Evolutionary conservation across 768 basidiomycete genomes (phyloP).

Genomic region (Cystobasidium onofrii): DNA sequence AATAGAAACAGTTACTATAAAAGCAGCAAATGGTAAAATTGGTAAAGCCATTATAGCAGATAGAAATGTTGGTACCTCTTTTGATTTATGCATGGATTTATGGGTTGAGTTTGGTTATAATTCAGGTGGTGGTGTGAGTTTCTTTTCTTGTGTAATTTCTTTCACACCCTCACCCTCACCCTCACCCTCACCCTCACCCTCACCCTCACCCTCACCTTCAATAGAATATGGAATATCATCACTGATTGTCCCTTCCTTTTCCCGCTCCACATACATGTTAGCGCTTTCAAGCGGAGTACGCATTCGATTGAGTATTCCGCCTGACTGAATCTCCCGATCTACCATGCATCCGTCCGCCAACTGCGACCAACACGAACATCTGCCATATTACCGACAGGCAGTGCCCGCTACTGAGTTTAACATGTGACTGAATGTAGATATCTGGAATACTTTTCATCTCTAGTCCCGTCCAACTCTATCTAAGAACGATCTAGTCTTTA

Average conservation of each 20-base stretch:
- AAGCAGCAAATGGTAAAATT: not conserved
- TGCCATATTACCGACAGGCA: too few relatives aligned
- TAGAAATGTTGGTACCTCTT: not conserved
- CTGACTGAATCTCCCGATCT: too few relatives aligned
- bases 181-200: not conserved
- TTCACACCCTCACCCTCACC: not conserved
- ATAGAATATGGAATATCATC: too few relatives aligned
- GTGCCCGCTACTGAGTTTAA: too few relatives aligned
- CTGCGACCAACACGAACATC: too few relatives aligned
- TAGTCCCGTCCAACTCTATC: too few relatives aligned
- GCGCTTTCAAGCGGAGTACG: not conserved
- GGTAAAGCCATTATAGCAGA: slow-evolving; percentile 5
- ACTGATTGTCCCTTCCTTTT: too few relatives aligned
- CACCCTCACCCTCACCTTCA: not conserved
- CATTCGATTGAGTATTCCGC: not conserved
- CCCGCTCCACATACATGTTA: too few relatives aligned
- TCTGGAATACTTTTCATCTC: too few relatives aligned
- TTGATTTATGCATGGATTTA: slow-evolving; percentile 4
- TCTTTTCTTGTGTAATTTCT: not conserved
- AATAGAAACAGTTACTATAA: not conserved
- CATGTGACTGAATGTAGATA: too few relatives aligned
- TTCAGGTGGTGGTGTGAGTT: not conserved
- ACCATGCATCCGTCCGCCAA: too few relatives aligned
- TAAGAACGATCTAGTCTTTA: too few relatives aligned
- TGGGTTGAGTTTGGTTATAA: slow-evolving; percentile 7